These are phyloP conservation scores for Pigoraptor vietnamica DNA, from an alignment of 78 protist genomes.

Conservation along the genomic window DNA sequence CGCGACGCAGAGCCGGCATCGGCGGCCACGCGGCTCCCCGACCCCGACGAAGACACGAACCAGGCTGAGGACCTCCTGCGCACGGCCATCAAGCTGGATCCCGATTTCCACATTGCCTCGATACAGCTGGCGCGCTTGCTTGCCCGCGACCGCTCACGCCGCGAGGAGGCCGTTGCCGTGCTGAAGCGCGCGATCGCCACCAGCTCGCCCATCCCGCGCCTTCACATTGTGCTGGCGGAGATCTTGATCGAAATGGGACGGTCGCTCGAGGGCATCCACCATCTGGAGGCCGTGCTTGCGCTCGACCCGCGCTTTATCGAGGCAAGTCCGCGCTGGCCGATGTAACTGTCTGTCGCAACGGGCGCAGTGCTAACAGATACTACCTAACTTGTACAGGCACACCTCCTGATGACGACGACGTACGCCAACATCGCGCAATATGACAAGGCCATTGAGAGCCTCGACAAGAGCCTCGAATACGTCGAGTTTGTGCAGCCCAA, in stretches of 20 bases:
- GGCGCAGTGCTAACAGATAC: too few species aligned
- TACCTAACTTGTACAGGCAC: not conserved
- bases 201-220: not conserved
- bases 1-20: too few species aligned
- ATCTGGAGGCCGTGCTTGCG: not conserved
- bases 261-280: not conserved
- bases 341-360: too few species aligned
- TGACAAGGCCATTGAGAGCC: not conserved
- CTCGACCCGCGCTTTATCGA: not conserved
- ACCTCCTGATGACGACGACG: not conserved
- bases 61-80: not conserved
- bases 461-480: not conserved
- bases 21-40: not conserved
- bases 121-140: not conserved
- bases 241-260: not conserved
- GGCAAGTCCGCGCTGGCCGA: not conserved
- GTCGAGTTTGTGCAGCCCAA: not conserved
- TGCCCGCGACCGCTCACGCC: not conserved
- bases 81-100: not conserved
- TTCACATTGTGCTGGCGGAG: not conserved
- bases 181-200: not conserved
- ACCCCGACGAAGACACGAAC: not conserved
- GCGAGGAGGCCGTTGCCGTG: not conserved
- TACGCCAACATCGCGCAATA: not conserved
- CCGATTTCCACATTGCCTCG: not conserved